Percentiles rank a stretch among this genome's conserved stretches.
Conservation (phyloP, 257 asterid genomes). For the Capsicum pubescens region DNA sequence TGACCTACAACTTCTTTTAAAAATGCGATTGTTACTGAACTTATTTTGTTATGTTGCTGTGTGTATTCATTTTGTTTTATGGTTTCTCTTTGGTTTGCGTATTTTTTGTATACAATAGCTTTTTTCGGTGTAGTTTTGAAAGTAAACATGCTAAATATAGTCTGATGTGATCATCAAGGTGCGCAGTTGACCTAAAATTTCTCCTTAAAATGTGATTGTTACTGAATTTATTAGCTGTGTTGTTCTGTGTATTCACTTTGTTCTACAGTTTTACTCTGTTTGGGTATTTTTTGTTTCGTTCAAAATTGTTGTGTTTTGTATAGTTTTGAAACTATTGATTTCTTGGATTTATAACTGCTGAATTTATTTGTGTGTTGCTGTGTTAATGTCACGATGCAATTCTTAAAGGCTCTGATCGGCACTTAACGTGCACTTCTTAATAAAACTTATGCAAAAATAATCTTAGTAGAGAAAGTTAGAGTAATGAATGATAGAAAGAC, state of each 20-base stretch:
- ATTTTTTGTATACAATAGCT: constrained; percentile 36
- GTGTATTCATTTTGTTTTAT: constrained; percentile 20
- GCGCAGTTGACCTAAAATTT: background rate
- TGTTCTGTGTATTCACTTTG: background rate
- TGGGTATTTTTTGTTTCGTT: constrained; percentile 20
- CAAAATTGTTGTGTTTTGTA: background rate
- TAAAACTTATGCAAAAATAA: no score
- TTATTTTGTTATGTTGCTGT: background rate
- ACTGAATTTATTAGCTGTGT: no score
- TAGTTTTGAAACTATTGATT: no score
- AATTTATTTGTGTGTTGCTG: no score
- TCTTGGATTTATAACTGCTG: no score
- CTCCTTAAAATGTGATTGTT: background rate
- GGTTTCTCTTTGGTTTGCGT: constrained; percentile 15
- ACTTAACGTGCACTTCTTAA: no score
- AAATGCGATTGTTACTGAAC: background rate
- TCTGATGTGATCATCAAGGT: background rate
- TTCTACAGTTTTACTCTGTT: constrained; percentile 22
- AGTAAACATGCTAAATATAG: background rate
- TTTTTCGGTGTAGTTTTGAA: constrained; percentile 27
- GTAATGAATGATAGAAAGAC: no score
- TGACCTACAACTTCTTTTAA: background rate
- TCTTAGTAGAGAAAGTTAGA: no score
- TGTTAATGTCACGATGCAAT: no score
- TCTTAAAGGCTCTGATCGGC: no score